phyloP scores from a whole-genome alignment of 1,284 basidiomycete genomes.

The Blastosporella zonata region DNA sequence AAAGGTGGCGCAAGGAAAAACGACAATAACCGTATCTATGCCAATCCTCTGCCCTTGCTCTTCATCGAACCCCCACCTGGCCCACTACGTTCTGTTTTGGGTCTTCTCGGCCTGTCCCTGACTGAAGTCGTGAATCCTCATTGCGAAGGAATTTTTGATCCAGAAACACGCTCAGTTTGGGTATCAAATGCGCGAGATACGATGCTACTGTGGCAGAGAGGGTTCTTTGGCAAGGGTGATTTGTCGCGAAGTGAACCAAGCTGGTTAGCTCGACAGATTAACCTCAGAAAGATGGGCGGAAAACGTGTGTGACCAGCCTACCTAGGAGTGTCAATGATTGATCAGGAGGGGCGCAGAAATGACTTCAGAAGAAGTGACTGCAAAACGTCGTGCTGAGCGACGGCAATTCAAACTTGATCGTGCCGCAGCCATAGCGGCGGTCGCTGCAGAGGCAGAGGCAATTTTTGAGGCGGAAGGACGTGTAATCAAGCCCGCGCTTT shows the following conservation, averaged over 20 bases:
- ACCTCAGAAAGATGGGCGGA: slow-evolving; percentile 53
- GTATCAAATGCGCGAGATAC: slow-evolving; percentile 61
- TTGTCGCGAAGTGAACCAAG: slow-evolving; percentile 93
- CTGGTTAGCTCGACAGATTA: slow-evolving; percentile 80
- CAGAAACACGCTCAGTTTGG: slow-evolving; percentile 78
- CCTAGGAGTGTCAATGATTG: slow-evolving; percentile 3
- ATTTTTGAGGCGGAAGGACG: slow-evolving; percentile 70
- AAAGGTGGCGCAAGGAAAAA: slow-evolving; percentile 54
- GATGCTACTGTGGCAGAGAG: slow-evolving; percentile 78
- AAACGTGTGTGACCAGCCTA: slow-evolving; percentile 44
- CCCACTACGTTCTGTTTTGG: slow-evolving; percentile 43
- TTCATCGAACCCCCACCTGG: slow-evolving; percentile 43
- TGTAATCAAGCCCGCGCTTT: slow-evolving; percentile 50
- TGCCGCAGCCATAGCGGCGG: slow-evolving; percentile 71
- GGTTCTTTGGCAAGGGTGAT: slow-evolving; percentile 97
- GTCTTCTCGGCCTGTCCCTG: slow-evolving; percentile 51
- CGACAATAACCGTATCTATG: slow-evolving; percentile 67
- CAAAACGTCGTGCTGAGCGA: slow-evolving; percentile 79
- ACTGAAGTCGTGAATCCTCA: slow-evolving; percentile 55
- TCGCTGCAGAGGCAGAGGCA: slow-evolving; percentile 70
- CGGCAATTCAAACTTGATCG: slow-evolving; percentile 91
- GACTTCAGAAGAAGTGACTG: slow-evolving; percentile 87
- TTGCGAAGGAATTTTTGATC: slow-evolving; percentile 71
- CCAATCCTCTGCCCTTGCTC: slow-evolving; percentile 59
- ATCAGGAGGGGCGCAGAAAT: slow-evolving; percentile 41